phyloP scores from a whole-genome alignment of 169 alveolate species.

The Plasmodium inui region DNA sequence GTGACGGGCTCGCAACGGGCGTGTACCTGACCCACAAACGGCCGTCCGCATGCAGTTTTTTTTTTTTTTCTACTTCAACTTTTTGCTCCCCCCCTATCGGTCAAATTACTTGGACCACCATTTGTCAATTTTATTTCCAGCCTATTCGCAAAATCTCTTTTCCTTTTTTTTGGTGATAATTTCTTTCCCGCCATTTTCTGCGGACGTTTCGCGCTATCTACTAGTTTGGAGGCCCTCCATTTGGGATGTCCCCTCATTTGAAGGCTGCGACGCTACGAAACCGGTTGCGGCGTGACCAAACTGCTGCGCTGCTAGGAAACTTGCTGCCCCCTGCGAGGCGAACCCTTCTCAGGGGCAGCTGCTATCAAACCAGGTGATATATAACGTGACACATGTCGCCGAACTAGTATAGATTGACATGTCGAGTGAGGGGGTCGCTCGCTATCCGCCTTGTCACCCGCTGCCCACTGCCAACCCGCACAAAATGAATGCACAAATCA shows the following conservation, averaged over 20 bases:
- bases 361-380: neutral
- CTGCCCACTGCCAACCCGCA: neutral
- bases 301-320: too few relatives aligned
- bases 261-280: neutral
- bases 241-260: neutral
- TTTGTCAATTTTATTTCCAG: neutral
- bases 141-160: neutral
- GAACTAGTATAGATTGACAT: neutral
- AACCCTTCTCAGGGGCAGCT: neutral
- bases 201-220: neutral
- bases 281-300: too few relatives aligned
- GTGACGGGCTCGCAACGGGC: neutral
- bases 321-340: neutral
- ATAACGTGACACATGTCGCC: neutral
- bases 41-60: neutral
- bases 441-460: neutral
- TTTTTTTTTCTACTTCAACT: too few relatives aligned
- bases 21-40: neutral
- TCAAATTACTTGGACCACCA: neutral
- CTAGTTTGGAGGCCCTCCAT: neutral
- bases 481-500: slow-evolving; percentile 1
- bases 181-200: neutral
- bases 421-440: neutral
- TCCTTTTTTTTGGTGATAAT: neutral
- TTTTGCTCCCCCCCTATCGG: neutral